These are phyloP conservation scores for Citrus australasica DNA, from an alignment of 345 rosid species.

Conservation along the genomic window DNA sequence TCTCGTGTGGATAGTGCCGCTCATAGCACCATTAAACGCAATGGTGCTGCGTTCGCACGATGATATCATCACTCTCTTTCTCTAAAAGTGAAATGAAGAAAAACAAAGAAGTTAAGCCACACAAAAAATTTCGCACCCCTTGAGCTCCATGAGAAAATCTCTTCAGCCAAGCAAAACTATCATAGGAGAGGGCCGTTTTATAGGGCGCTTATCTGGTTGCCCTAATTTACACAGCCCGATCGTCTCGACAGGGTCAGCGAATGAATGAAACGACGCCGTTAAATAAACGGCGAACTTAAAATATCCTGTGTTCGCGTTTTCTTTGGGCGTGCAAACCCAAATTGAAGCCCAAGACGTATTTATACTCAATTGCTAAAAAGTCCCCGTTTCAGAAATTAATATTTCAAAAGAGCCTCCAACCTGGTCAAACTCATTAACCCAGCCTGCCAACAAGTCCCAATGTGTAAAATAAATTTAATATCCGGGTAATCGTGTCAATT, in stretches of 20 bases:
- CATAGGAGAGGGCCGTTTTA: too few species aligned
- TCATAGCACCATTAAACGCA: slow-evolving; percentile 23
- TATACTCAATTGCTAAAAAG: not conserved
- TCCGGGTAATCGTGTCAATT: not conserved
- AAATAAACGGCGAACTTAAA: too few species aligned
- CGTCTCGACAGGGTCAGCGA: too few species aligned
- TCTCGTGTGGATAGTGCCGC: slow-evolving; percentile 49
- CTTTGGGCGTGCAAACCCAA: not conserved
- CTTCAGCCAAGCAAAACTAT: too few species aligned
- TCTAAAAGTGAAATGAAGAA: not conserved
- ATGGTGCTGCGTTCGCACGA: slow-evolving; percentile 35
- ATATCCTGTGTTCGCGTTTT: not conserved
- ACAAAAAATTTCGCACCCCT: not conserved
- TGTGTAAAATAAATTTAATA: not conserved
- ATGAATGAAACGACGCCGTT: not conserved
- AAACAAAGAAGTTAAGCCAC: not conserved
- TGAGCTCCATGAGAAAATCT: too few species aligned
- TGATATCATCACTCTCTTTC: slow-evolving; percentile 33
- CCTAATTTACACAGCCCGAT: too few species aligned
- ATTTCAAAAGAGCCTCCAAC: not conserved
- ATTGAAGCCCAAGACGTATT: not conserved
- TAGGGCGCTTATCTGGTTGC: too few species aligned
- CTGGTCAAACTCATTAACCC: too few species aligned
- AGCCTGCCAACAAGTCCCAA: not conserved
- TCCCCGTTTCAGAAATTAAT: not conserved